phyloP scores from a whole-genome alignment of 352 stramenopile genomes.

The Globisporangium iwayamae region DNA sequence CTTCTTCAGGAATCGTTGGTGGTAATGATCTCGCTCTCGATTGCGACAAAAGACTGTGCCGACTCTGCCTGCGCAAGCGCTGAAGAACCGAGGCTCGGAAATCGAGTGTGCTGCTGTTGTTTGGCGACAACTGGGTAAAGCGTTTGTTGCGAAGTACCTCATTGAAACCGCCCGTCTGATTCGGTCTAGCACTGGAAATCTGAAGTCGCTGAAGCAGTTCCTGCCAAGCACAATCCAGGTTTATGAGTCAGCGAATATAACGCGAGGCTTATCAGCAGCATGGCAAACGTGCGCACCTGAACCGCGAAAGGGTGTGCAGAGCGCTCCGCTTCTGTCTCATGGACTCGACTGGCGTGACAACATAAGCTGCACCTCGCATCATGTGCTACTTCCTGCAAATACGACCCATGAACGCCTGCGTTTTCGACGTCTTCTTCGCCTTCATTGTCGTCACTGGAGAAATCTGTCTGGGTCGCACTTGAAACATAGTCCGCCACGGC shows the following conservation, averaged over 20 bases:
- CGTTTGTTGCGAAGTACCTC: background rate
- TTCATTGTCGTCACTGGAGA: background rate
- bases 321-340: background rate
- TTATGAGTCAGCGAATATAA: background rate
- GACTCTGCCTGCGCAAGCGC: constrained; percentile 11
- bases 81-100: constrained; percentile 24
- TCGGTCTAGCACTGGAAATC: background rate
- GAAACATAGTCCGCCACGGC: constrained; percentile 16
- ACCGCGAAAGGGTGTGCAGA: background rate
- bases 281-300: background rate
- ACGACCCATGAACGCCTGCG: background rate
- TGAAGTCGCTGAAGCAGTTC: background rate
- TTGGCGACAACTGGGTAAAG: background rate
- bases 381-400: constrained; percentile 7
- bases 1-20: constrained; percentile 13
- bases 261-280: background rate
- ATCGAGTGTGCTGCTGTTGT: background rate
- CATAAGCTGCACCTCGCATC: background rate
- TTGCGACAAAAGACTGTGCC: background rate
- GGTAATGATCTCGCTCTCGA: constrained; percentile 1
- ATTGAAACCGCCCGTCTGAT: background rate
- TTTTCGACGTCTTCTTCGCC: constrained; percentile 4
- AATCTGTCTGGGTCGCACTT: constrained; percentile 27
- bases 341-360: background rate
- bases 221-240: background rate